Evolutionary conservation across 179 eudicot species (phyloP).

Genomic region (Nepenthes alata): DNA sequence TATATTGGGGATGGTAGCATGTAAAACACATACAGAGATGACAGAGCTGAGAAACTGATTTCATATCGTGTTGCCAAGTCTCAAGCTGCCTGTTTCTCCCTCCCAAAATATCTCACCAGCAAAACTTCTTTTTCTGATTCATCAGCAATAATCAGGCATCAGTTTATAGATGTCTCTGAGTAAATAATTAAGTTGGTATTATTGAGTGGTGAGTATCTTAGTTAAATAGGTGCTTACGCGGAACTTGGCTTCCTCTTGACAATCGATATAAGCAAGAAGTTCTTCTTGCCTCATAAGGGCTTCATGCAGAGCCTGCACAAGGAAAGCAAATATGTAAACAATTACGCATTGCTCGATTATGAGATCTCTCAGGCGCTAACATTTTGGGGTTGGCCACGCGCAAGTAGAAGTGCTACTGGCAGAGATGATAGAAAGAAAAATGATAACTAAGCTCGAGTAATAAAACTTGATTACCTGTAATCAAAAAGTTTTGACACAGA

Average conservation of each 20-base stretch:
- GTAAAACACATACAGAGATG: too few species aligned
- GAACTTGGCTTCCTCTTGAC: slow-evolving; percentile 30
- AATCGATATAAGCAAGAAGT: slow-evolving; percentile 31
- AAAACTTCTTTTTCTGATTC: slow-evolving; percentile 80
- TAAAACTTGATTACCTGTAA: neutral
- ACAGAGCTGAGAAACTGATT: too few species aligned
- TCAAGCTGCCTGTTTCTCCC: too few species aligned
- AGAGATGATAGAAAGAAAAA: neutral
- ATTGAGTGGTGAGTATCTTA: neutral
- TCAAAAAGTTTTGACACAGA: neutral
- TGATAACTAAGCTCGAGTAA: neutral
- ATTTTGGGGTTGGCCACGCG: neutral
- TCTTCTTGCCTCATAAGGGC: slow-evolving; percentile 35
- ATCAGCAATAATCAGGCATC: slow-evolving; percentile 6
- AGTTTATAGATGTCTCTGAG: neutral
- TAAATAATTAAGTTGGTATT: neutral
- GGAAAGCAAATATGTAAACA: slow-evolving; percentile 1
- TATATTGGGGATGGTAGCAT: too few species aligned
- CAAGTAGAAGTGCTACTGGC: neutral
- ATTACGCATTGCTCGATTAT: neutral
- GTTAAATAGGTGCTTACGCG: slow-evolving; percentile 29
- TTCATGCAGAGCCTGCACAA: slow-evolving; percentile 30
- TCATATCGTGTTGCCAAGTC: too few species aligned
- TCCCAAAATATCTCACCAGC: too few species aligned
- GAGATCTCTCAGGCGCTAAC: neutral